Evolutionary conservation across 2,329 filamentous ascomycete genomes (phyloP).

Genomic region (Rugonectria rugulosa): DNA sequence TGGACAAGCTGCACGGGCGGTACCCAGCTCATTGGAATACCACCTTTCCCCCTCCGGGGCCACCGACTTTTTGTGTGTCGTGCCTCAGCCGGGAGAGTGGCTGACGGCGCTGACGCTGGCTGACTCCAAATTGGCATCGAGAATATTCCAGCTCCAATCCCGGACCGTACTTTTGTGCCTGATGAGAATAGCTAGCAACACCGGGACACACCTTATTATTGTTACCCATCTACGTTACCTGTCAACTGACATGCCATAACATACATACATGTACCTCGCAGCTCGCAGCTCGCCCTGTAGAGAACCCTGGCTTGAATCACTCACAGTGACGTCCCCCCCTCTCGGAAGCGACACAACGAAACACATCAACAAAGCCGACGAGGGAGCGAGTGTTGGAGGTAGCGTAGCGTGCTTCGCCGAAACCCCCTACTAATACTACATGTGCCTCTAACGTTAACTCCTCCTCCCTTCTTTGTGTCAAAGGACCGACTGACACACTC

Average conservation of each 20-base stretch:
- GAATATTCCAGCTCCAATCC: background rate
- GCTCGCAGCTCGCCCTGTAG: too few relatives aligned
- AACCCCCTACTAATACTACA: constrained; percentile 22
- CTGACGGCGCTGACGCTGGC: background rate
- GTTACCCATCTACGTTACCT: too few relatives aligned
- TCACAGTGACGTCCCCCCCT: constrained; percentile 29
- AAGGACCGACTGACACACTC: constrained; percentile 15
- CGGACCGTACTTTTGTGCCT: too few relatives aligned
- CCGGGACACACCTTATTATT: too few relatives aligned
- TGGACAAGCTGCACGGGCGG: constrained; percentile 16
- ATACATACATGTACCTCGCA: background rate
- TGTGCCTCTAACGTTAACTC: too few relatives aligned
- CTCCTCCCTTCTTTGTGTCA: constrained; percentile 18
- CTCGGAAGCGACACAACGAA: constrained; percentile 23
- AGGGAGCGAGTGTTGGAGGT: constrained; percentile 5
- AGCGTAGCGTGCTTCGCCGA: constrained; percentile 16
- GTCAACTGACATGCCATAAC: too few relatives aligned
- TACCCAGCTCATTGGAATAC: constrained; percentile 31
- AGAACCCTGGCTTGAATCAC: constrained; percentile 20
- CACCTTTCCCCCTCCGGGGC: constrained; percentile 12
- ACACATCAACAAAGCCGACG: constrained; percentile 15
- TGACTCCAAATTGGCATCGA: constrained; percentile 4
- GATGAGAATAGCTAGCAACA: background rate
- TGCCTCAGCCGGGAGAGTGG: constrained; percentile 1
- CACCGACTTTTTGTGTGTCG: constrained; percentile 10